Conservation (phyloP, 2,329 filamentous ascomycete species). For the Trichoderma arundinaceum region DNA sequence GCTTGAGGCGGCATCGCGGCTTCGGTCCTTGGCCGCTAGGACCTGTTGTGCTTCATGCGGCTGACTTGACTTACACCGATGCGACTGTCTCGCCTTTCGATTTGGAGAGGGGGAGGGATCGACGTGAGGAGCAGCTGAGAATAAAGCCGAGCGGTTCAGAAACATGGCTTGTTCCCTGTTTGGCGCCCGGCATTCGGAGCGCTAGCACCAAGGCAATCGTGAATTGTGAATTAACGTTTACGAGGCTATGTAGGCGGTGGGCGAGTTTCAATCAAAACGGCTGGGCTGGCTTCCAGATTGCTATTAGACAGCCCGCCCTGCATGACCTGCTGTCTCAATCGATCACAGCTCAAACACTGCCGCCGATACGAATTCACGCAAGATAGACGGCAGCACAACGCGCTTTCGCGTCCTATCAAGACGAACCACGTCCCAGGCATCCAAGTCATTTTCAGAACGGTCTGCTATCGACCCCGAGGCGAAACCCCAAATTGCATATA, state of each 20-base stretch:
- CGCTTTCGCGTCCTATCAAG: constrained; percentile 12
- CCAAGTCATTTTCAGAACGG: not conserved
- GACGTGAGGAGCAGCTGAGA: constrained; percentile 8
- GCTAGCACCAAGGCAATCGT: constrained; percentile 8
- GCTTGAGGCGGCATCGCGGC: constrained; percentile 7
- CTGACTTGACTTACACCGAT: constrained; percentile 2
- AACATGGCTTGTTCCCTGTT: constrained; percentile 16
- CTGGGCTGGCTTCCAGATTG: constrained; percentile 11
- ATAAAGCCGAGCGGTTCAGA: not conserved
- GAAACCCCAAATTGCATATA: not conserved
- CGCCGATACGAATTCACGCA: not conserved
- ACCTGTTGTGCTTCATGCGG: constrained; percentile 10
- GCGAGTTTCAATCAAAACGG: not conserved
- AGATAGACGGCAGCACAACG: not conserved
- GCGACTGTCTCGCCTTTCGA: not conserved
- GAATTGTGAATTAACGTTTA: not conserved
- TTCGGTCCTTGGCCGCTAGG: not conserved
- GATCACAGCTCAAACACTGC: not conserved
- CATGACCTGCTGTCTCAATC: constrained; percentile 9
- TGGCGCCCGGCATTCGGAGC: not conserved
- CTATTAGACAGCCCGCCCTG: constrained; percentile 5
- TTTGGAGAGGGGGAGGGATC: constrained; percentile 11
- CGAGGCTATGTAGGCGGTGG: too few relatives aligned
- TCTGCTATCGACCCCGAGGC: not conserved
- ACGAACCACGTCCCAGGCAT: constrained; percentile 14